Evolutionary conservation across 1,139 yeast species (phyloP), one percentile per base, ranked within the genome.

Genomic region (Hyphopichia fennica): DNA sequence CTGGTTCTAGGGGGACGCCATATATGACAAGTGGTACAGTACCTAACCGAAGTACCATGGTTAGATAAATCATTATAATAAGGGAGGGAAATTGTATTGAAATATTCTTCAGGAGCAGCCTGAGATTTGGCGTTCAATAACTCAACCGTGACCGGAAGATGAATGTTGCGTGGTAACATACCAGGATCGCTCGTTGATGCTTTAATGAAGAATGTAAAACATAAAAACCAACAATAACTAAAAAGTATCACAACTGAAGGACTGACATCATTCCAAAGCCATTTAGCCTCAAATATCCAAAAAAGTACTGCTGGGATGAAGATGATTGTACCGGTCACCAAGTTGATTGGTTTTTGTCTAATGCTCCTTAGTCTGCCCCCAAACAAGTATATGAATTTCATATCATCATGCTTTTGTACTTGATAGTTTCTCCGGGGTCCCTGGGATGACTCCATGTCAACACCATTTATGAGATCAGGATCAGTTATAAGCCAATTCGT

Each of bases 151-250:
- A 67, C 71, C 0, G 84, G 77, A 1, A 82, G 37, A 51, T 87
- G 95, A 5, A 84, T 58, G 55, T 85, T 84, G 45, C 82, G 66
- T 0, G 95, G 91, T n/a, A 85, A 56, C 1, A 74, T 63, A 1
- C 96, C 96, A 0, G 95, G 88, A 53, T 87, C 95, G 10, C 77
- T 62, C 1, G 80, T 67, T 0, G 86, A 72, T 0, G 85, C 82
- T 45, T 66, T 73, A 6, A 82, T 46, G 48, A 81, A 81, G 41
- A 81, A 74, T 6, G 60, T 41, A 1, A 79, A 16, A 1, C 80
- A 57, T 36, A 81, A 52, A 3, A 70, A 36, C 85, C 87, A 83
- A 29, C 77, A 53, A 54, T 87, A 87, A 15, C 76, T 62, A 50
- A 82, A 82, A 2, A 82, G 43, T 0, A 86, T 65, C 7, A 82